Conservation (phyloP, 176 grass and related monocot genomes). For the Phoenix dactylifera region DNA sequence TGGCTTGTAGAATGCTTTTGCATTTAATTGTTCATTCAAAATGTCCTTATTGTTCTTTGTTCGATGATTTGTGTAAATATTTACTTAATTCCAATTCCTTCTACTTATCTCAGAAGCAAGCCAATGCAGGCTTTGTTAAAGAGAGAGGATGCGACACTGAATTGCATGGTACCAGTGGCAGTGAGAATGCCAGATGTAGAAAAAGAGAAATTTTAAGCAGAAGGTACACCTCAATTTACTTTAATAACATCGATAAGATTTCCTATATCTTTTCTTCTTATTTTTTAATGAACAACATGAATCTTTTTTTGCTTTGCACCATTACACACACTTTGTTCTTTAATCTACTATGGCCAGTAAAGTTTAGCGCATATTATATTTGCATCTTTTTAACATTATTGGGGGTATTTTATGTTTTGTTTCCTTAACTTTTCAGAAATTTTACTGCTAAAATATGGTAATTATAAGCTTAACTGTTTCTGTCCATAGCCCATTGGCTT, state of each 20-base stretch:
- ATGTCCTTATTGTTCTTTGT: neutral
- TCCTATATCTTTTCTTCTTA: too few relatives aligned
- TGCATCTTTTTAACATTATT: too few relatives aligned
- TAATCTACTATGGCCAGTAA: too few relatives aligned
- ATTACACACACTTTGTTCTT: too few relatives aligned
- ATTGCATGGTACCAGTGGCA: conserved; percentile 21
- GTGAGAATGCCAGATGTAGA: conserved; percentile 25
- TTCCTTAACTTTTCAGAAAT: too few relatives aligned
- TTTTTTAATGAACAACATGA: too few relatives aligned
- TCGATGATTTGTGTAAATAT: neutral
- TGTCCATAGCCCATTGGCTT: too few relatives aligned
- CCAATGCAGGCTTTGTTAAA: conserved; percentile 4
- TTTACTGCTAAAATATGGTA: too few relatives aligned
- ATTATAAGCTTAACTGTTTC: too few relatives aligned
- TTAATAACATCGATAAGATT: neutral
- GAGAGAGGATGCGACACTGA: conserved; percentile 9
- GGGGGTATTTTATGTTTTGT: too few relatives aligned
- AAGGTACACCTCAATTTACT: conserved; percentile 12
- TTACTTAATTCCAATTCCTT: neutral
- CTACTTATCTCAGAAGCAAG: conserved; percentile 21
- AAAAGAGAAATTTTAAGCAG: conserved; percentile 38
- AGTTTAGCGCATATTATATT: too few relatives aligned
- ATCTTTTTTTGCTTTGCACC: too few relatives aligned
- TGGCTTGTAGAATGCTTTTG: conserved; percentile 2
- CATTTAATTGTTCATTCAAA: neutral